These are phyloP conservation scores for Daedaleopsis sinensis DNA, from an alignment of 768 basidiomycete species.

Conservation along the genomic window DNA sequence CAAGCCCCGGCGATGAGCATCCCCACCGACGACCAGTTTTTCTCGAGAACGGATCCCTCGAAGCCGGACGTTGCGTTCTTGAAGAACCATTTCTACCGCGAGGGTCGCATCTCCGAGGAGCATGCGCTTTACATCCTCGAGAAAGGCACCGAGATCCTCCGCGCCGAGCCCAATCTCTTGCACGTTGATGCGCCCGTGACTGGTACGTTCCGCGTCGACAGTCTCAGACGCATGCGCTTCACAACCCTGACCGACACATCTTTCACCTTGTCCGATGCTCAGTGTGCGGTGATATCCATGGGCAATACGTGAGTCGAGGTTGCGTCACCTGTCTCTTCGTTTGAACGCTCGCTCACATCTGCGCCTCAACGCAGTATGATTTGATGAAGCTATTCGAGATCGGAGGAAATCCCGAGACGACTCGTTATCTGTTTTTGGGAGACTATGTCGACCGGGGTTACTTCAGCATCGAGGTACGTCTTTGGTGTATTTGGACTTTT, in stretches of 20 bases:
- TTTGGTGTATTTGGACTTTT: background rate
- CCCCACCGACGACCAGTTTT: conserved; percentile 95
- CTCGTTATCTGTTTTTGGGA: conserved; percentile 73
- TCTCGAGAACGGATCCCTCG: conserved; percentile 75
- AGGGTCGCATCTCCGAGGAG: conserved; percentile 91
- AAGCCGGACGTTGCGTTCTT: conserved; percentile 96
- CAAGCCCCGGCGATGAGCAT: conserved; percentile 96
- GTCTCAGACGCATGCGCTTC: conserved; percentile 5
- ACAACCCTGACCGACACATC: conserved; percentile 10
- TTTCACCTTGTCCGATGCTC: conserved; percentile 6
- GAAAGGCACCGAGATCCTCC: conserved; percentile 82
- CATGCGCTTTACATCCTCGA: conserved; percentile 94
- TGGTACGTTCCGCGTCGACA: conserved; percentile 50
- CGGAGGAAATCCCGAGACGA: conserved; percentile 73
- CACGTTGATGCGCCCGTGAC: conserved; percentile 98
- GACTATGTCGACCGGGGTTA: conserved; percentile 80
- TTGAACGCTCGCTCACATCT: conserved; percentile 9
- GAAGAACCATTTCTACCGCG: conserved; percentile 99
- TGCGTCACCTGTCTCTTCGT: background rate
- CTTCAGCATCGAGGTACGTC: conserved; percentile 68
- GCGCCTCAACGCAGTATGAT: conserved; percentile 53
- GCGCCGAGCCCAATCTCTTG: conserved; percentile 86
- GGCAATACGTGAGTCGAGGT: conserved; percentile 85
- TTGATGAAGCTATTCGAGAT: conserved; percentile 82
- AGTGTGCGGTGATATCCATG: conserved; percentile 94